Percentiles rank a stretch among this genome's conserved stretches.
phyloP scores from a whole-genome alignment of 306 rosid genomes.

The Lablab purpureus region DNA sequence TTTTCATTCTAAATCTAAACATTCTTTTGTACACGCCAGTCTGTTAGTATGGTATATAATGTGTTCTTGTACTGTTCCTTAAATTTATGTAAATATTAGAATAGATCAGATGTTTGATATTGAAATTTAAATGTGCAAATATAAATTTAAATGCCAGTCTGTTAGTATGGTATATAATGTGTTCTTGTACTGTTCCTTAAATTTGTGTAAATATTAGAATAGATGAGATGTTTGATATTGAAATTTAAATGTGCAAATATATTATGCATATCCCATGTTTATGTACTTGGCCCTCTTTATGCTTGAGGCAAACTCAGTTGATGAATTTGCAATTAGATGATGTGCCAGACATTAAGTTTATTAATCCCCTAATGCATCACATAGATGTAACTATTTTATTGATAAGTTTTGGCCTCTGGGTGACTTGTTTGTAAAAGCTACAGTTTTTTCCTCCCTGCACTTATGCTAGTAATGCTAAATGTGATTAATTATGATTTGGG shows the following conservation, averaged over 20 bases:
- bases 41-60: neutral
- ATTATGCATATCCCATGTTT: too few relatives aligned
- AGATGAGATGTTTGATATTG: slow-evolving; percentile 16
- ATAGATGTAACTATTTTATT: neutral
- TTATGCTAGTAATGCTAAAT: neutral
- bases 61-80: neutral
- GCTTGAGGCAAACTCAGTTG: slow-evolving; percentile 14
- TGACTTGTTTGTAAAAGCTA: slow-evolving; percentile 15
- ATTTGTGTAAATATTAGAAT: slow-evolving; percentile 13
- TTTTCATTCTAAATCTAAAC: slow-evolving; percentile 1
- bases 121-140: slow-evolving; percentile 1
- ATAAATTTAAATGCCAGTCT: neutral
- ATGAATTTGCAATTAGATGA: slow-evolving; percentile 17
- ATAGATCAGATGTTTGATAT: slow-evolving; percentile 21
- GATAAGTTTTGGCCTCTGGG: slow-evolving; percentile 20
- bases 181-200: neutral
- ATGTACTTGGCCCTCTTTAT: neutral
- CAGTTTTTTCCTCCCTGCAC: neutral
- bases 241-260: slow-evolving; percentile 3
- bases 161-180: neutral
- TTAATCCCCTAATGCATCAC: neutral
- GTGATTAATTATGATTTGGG: neutral
- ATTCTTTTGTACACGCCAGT: neutral
- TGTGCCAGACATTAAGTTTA: slow-evolving; percentile 7
- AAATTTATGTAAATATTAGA: slow-evolving; percentile 8